Evolutionary conservation across 2,329 filamentous ascomycete species (phyloP).

Genomic region (Hortaea sp.): DNA sequence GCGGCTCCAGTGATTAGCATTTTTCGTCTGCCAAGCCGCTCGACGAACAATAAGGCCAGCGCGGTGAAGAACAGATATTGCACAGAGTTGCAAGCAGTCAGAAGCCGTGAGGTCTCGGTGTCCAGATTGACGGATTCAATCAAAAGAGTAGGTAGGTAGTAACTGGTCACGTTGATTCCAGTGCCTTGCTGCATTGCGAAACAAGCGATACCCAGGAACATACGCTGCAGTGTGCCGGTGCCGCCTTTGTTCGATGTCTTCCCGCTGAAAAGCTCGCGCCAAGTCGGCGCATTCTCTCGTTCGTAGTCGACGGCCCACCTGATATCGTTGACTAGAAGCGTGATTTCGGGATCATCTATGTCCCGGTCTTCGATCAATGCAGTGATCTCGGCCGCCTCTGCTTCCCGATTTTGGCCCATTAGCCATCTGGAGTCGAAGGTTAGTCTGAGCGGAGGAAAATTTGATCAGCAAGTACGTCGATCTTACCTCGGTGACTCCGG

Average conservation of each 20-base stretch:
- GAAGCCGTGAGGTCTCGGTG: background rate
- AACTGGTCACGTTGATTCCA: constrained; percentile 22
- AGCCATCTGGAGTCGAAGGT: background rate
- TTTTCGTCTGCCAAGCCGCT: background rate
- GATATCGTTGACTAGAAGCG: constrained; percentile 16
- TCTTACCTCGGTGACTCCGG: constrained; percentile 31
- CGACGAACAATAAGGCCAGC: background rate
- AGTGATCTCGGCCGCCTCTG: background rate
- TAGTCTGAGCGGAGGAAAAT: no score
- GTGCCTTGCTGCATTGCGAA: constrained; percentile 52
- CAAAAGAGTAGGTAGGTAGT: background rate
- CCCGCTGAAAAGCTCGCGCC: constrained; percentile 39
- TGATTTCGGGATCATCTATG: constrained; percentile 19
- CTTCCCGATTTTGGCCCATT: background rate
- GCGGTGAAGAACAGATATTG: background rate
- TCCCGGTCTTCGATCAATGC: constrained; percentile 23
- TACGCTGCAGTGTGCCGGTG: constrained; percentile 48
- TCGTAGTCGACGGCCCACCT: background rate
- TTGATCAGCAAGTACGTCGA: no score
- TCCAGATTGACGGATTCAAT: background rate
- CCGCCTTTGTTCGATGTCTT: constrained; percentile 38
- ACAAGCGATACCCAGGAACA: constrained; percentile 46
- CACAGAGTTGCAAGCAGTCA: background rate
- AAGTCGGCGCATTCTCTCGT: background rate
- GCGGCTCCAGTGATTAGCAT: background rate